A percentile compares a stretch with the other conserved stretches of the same genome.
These are phyloP conservation scores for Metrosideros polymorpha DNA, from an alignment of 441 rosid species.

Conservation along the genomic window DNA sequence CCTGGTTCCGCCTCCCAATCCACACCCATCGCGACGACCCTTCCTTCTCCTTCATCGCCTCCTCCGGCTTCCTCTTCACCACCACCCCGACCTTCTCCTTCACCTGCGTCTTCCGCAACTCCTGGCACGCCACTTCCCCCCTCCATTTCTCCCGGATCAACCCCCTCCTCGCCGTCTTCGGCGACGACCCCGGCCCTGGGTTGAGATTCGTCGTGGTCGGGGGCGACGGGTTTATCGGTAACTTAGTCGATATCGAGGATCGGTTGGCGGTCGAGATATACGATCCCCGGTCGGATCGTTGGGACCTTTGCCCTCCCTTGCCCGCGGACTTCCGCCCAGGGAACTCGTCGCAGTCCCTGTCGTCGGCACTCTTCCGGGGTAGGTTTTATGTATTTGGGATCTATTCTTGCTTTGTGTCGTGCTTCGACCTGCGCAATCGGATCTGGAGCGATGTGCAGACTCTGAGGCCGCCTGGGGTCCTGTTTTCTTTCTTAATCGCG, in stretches of 20 bases:
- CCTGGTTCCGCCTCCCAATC: conserved; percentile 61
- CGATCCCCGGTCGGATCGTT: conserved; percentile 39
- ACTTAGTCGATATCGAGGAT: conserved; percentile 74
- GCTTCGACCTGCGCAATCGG: conserved; percentile 40
- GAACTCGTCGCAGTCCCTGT: conserved; percentile 39
- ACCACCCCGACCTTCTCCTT: conserved; percentile 55
- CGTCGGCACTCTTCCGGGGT: conserved; percentile 44
- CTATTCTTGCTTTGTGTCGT: conserved; percentile 40
- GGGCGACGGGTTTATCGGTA: conserved; percentile 61
- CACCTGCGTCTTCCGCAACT: conserved; percentile 38
- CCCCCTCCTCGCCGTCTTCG: conserved; percentile 56
- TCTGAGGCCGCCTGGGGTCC: conserved; percentile 63
- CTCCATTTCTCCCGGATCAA: conserved; percentile 45
- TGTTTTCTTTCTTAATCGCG: conserved; percentile 51
- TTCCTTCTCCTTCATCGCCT: conserved; percentile 26
- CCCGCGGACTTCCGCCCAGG: conserved; percentile 64
- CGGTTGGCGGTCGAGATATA: conserved; percentile 58
- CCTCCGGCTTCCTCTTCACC: conserved; percentile 56
- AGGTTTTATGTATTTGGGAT: conserved; percentile 61
- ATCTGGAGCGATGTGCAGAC: conserved; percentile 67
- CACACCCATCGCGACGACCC: conserved; percentile 16
- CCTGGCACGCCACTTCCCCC: conserved; percentile 46
- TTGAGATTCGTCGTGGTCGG: conserved; percentile 49
- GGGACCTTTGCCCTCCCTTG: conserved; percentile 65
- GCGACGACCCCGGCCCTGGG: conserved; percentile 2